phyloP scores from a whole-genome alignment of 306 rosid species.

The Lathyrus tuberosus region DNA sequence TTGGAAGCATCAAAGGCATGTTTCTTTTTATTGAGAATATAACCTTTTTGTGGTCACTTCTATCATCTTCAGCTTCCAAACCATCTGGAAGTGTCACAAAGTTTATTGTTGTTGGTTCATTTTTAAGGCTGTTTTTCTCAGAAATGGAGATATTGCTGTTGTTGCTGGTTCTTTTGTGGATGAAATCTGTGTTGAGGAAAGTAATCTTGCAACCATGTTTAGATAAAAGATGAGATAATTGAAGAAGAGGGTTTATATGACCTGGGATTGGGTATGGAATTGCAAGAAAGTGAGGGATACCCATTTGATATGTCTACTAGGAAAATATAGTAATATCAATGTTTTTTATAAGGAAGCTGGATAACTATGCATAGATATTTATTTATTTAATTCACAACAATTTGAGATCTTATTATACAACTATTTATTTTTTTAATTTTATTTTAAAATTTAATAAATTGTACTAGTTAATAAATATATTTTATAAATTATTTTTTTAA shows the following conservation, averaged over 20 bases:
- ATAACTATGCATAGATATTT: no score
- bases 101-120: constrained; percentile 21
- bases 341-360: no score
- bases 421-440: no score
- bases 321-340: no score
- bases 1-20: constrained; percentile 45
- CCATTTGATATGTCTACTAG: constrained; percentile 27
- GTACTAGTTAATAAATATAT: no score
- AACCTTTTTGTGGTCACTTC: constrained; percentile 28
- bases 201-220: constrained; percentile 52
- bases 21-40: constrained; percentile 14
- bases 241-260: constrained; percentile 49
- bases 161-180: constrained; percentile 22
- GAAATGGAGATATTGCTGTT: not conserved
- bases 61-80: constrained; percentile 42
- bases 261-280: constrained; percentile 51
- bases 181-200: constrained; percentile 42
- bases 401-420: no score
- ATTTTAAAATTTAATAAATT: no score
- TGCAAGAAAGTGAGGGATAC: constrained; percentile 45
- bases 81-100: constrained; percentile 54
- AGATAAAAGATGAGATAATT: constrained; percentile 42
- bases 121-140: not conserved
- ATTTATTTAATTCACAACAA: no score
- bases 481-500: no score